Evolutionary conservation across 345 rosid genomes (phyloP).

Genomic region (Eutrema heterophyllum): DNA sequence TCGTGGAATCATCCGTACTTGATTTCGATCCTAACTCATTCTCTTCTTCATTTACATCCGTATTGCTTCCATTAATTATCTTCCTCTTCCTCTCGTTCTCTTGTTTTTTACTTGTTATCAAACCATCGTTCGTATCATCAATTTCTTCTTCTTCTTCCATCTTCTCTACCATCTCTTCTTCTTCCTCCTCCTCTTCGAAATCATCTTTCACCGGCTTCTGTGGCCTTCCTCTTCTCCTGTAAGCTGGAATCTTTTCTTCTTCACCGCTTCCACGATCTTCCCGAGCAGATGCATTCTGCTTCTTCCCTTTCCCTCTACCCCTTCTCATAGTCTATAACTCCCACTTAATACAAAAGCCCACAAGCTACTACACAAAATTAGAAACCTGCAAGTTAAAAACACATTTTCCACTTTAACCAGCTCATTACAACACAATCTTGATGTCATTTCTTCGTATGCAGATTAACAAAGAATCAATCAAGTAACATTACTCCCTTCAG

Average conservation of each 20-base stretch:
- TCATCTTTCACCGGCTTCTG: conserved; percentile 52
- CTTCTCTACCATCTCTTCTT: conserved; percentile 21
- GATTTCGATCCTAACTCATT: conserved; percentile 42
- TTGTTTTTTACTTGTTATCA: conserved; percentile 33
- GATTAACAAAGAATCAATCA: not conserved
- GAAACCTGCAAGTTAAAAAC: not conserved
- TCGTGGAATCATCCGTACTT: conserved; percentile 36
- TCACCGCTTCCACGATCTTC: conserved; percentile 58
- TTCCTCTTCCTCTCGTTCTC: conserved; percentile 59
- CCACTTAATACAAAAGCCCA: not conserved
- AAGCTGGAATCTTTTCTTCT: conserved; percentile 54
- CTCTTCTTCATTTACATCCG: conserved; percentile 41
- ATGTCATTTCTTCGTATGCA: not conserved
- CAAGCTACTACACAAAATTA: not conserved
- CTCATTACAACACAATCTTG: not conserved
- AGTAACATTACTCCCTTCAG: not conserved
- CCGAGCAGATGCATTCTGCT: conserved; percentile 38
- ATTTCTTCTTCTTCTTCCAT: conserved; percentile 27
- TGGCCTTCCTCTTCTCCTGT: conserved; percentile 67
- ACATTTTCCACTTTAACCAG: not conserved
- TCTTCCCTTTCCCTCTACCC: conserved; percentile 77
- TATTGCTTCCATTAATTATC: conserved; percentile 33
- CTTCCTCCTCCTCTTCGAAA: conserved; percentile 38
- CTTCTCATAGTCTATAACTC: conserved; percentile 30
- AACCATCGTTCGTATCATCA: conserved; percentile 23